Evolutionary conservation across 345 rosid species (phyloP).

Genomic region (Lepidium didymum): DNA sequence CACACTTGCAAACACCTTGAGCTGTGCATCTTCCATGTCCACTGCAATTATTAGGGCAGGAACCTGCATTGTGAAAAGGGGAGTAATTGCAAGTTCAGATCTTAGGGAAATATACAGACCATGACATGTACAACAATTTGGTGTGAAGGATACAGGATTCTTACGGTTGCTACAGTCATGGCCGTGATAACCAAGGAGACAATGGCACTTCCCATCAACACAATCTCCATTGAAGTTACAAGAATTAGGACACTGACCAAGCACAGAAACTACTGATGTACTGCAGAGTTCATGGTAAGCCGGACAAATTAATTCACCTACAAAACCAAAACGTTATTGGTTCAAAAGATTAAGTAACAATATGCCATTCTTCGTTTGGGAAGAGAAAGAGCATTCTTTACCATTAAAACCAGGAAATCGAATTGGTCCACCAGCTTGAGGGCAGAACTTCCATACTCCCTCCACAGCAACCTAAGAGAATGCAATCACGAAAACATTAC

Average conservation of each 20-base stretch:
- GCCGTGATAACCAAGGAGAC: constrained; percentile 88
- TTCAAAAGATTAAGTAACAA: not conserved
- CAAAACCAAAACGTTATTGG: constrained; percentile 19
- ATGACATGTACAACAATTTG: not conserved
- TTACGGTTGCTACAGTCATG: constrained; percentile 84
- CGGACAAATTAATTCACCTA: constrained; percentile 91
- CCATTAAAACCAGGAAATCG: constrained; percentile 91
- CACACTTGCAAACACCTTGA: constrained; percentile 69
- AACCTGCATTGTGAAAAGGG: constrained; percentile 39
- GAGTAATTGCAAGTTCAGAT: not conserved
- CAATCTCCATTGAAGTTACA: constrained; percentile 94
- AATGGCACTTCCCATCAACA: constrained; percentile 73
- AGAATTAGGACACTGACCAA: constrained; percentile 74
- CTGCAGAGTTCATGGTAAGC: constrained; percentile 88
- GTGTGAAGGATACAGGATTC: constrained; percentile 21
- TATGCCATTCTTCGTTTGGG: not conserved
- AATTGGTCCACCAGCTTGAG: constrained; percentile 80
- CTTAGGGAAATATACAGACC: constrained; percentile 1
- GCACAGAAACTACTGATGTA: constrained; percentile 38
- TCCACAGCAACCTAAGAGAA: constrained; percentile 84
- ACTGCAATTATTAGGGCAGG: constrained; percentile 81
- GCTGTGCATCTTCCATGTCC: constrained; percentile 76
- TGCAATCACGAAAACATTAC: not conserved
- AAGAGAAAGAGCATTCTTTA: constrained; percentile 24
- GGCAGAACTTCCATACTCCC: constrained; percentile 90